Evolutionary conservation across 1,284 basidiomycete species (phyloP).

Genomic region (Leccinum ponderosum): DNA sequence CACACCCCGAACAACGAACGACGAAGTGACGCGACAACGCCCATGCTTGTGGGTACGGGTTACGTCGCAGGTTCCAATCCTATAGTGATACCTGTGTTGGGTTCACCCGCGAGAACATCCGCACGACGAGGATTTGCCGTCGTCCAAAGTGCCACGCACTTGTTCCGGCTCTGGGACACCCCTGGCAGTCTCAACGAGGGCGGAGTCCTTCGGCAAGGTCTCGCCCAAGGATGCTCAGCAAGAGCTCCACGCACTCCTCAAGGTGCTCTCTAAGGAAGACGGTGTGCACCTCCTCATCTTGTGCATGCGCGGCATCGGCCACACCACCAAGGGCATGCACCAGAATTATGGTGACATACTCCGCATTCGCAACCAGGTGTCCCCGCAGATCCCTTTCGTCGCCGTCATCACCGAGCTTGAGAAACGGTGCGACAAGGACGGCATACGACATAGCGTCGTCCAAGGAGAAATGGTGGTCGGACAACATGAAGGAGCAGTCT

Average conservation of each 20-base stretch:
- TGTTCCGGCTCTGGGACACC: constrained; percentile 32
- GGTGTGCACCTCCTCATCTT: constrained; percentile 34
- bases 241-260: constrained; percentile 23
- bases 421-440: constrained; percentile 15
- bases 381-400: constrained; percentile 22
- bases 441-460: constrained; percentile 12
- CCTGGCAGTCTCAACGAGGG: constrained; percentile 29
- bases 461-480: constrained; percentile 27
- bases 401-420: constrained; percentile 31
- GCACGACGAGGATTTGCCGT: too few species aligned
- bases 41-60: too few species aligned
- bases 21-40: too few species aligned
- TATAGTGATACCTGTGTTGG: too few species aligned
- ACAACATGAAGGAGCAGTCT: constrained; percentile 1
- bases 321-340: constrained; percentile 24
- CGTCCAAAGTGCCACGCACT: constrained; percentile 7
- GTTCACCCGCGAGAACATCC: too few species aligned
- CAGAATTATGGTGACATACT: constrained; percentile 22
- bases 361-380: constrained; percentile 24
- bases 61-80: too few species aligned
- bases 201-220: constrained; percentile 21
- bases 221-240: constrained; percentile 21
- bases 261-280: constrained; percentile 20
- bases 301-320: constrained; percentile 27
- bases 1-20: too few species aligned